Evolutionary conservation across 345 rosid genomes (phyloP).

Genomic region (Limnanthes douglasii): DNA sequence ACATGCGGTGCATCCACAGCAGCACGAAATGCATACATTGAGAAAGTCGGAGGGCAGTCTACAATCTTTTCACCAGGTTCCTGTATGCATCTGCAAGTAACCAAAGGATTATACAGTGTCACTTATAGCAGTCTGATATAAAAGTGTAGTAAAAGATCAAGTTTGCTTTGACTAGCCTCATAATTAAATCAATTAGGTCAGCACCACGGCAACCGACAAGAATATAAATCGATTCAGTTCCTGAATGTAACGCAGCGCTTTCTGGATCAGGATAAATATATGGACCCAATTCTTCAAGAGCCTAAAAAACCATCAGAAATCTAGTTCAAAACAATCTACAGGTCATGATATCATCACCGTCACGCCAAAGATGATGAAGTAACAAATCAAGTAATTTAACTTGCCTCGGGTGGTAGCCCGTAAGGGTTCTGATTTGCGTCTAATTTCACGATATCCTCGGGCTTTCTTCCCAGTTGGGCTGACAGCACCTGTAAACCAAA

Average conservation of each 20-base stretch:
- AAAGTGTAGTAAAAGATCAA: background rate
- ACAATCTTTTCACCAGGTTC: constrained; percentile 95
- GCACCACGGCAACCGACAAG: constrained; percentile 97
- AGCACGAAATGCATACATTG: constrained; percentile 98
- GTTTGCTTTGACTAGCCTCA: constrained; percentile 41
- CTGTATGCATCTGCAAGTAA: constrained; percentile 49
- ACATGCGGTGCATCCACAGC: constrained; percentile 75
- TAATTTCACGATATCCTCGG: constrained; percentile 86
- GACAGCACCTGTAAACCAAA: constrained; percentile 47
- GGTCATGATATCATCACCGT: background rate
- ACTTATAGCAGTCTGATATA: too few species aligned
- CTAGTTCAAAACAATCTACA: background rate
- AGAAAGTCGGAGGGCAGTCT: constrained; percentile 96
- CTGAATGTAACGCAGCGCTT: constrained; percentile 75
- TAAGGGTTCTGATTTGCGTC: constrained; percentile 99
- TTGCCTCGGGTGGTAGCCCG: constrained; percentile 99
- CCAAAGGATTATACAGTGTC: background rate
- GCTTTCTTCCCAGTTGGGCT: constrained; percentile 68
- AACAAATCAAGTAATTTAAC: constrained; percentile 10
- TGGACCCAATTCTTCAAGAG: constrained; percentile 82
- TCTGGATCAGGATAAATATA: constrained; percentile 88
- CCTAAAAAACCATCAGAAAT: constrained; percentile 44
- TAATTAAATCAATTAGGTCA: constrained; percentile 88
- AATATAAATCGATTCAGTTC: constrained; percentile 71
- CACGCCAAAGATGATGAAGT: background rate